Percentiles rank a stretch among this genome's conserved stretches.
phyloP scores from a whole-genome alignment of 1,139 yeast species.

The Debaryomyces udenii region DNA sequence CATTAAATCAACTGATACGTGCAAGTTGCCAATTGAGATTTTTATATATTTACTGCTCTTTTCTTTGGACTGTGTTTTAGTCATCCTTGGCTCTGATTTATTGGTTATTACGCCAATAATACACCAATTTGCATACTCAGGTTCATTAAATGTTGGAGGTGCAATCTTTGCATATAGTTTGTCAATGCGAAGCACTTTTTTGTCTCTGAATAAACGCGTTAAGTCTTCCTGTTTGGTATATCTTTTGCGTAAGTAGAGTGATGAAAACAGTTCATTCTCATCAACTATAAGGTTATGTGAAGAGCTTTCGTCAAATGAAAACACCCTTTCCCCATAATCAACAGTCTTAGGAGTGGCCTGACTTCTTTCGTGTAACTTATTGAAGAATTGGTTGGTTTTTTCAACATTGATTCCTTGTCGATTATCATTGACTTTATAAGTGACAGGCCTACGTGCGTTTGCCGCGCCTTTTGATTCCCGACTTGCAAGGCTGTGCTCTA shows the following conservation, averaged over 20 bases:
- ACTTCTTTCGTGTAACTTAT: constrained; percentile 7
- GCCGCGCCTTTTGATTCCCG: background rate
- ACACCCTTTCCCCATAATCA: constrained; percentile 21
- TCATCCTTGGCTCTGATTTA: constrained; percentile 57
- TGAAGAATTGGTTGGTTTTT: constrained; percentile 3
- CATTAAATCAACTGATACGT: constrained; percentile 56
- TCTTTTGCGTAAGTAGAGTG: constrained; percentile 33
- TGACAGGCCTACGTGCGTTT: background rate
- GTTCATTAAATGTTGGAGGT: constrained; percentile 72
- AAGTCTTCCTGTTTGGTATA: constrained; percentile 44
- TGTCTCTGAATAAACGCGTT: constrained; percentile 37
- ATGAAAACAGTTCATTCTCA: constrained; percentile 24
- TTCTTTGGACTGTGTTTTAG: constrained; percentile 35
- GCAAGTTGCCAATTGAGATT: constrained; percentile 69
- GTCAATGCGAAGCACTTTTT: constrained; percentile 57
- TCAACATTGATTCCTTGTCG: background rate
- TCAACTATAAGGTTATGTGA: constrained; percentile 17
- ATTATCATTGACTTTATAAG: no score
- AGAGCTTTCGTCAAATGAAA: constrained; percentile 21
- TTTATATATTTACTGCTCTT: constrained; percentile 56
- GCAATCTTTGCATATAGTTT: constrained; percentile 63
- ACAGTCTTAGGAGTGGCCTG: constrained; percentile 1
- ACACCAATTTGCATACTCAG: constrained; percentile 74
- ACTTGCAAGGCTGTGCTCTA: background rate
- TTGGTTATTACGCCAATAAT: constrained; percentile 65